A percentile compares a stretch with the other conserved stretches of the same genome.
phyloP scores from a whole-genome alignment of 352 stramenopile species.

The Phytophthora hibernalis region DNA sequence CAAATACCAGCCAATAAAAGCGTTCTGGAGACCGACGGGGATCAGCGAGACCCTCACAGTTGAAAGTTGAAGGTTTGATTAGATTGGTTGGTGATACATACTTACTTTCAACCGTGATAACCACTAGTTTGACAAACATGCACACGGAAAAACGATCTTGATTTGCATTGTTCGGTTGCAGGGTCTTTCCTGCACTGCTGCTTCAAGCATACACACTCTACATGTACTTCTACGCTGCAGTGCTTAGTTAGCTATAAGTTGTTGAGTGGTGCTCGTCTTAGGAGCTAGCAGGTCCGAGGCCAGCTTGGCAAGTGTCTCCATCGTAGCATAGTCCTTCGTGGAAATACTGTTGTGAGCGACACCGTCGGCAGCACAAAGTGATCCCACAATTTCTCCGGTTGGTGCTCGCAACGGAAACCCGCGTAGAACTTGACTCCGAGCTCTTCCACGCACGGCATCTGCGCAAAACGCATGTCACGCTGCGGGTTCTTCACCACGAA shows the following conservation, averaged over 20 bases:
- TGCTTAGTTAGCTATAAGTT: constrained; percentile 25
- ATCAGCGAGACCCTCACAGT: too few species aligned
- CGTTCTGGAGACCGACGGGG: too few species aligned
- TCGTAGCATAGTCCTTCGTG: constrained; percentile 79
- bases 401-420: constrained; percentile 61
- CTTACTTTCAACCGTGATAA: too few species aligned
- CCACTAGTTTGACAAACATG: too few species aligned
- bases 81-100: too few species aligned
- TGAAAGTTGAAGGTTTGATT: too few species aligned
- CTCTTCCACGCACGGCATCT: constrained; percentile 57
- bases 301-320: constrained; percentile 65
- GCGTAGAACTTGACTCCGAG: constrained; percentile 80
- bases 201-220: constrained; percentile 9
- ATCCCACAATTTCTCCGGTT: constrained; percentile 60
- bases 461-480: constrained; percentile 73
- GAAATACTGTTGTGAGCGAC: constrained; percentile 66
- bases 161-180: constrained; percentile 25
- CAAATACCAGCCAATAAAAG: too few species aligned
- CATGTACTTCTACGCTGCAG: neutral
- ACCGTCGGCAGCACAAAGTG: constrained; percentile 54
- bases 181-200: neutral
- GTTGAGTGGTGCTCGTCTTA: constrained; percentile 17
- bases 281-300: constrained; percentile 49
- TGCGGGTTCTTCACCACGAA: constrained; percentile 71
- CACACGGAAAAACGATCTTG: constrained; percentile 16